A percentile compares a stretch with the other conserved stretches of the same genome.
Conservation (phyloP, 2,329 filamentous ascomycete species). For the Claviceps citrina region DNA sequence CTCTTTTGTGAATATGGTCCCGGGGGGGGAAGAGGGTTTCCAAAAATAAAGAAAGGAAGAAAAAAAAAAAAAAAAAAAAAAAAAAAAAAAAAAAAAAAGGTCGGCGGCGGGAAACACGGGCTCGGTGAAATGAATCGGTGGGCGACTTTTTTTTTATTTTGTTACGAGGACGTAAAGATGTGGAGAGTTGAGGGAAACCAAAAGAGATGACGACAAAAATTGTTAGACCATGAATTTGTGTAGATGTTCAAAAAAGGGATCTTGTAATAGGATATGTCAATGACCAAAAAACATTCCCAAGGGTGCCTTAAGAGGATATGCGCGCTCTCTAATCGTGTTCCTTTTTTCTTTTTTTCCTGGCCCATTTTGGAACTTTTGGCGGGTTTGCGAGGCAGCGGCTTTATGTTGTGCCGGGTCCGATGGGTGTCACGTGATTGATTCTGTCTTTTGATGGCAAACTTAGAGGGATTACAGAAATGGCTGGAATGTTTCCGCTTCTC, state of each 20-base stretch:
- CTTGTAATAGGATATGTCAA: too few species aligned
- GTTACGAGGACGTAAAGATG: too few species aligned
- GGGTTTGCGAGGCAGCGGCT: conserved; percentile 12
- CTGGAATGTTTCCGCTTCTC: too few species aligned
- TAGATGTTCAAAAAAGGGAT: not conserved
- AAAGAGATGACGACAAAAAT: too few species aligned
- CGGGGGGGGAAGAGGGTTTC: too few species aligned
- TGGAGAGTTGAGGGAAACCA: too few species aligned
- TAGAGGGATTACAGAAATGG: too few species aligned
- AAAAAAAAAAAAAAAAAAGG: not conserved
- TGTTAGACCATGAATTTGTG: too few species aligned
- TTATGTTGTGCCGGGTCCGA: conserved; percentile 19
- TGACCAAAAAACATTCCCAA: conserved; percentile 9
- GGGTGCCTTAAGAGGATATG: conserved; percentile 5
- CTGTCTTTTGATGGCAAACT: too few species aligned
- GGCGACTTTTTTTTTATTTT: not conserved
- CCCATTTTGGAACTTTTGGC: conserved; percentile 16
- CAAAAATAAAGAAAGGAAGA: too few species aligned
- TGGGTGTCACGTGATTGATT: conserved; percentile 6
- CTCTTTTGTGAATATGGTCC: too few species aligned
- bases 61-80: too few species aligned
- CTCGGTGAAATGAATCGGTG: not conserved
- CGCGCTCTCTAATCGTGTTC: not conserved
- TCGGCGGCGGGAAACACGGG: not conserved
- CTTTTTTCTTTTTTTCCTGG: conserved; percentile 18